Evolutionary conservation across 2,329 filamentous ascomycete species (phyloP).

Genomic region (Ceratocystis eucalypticola): DNA sequence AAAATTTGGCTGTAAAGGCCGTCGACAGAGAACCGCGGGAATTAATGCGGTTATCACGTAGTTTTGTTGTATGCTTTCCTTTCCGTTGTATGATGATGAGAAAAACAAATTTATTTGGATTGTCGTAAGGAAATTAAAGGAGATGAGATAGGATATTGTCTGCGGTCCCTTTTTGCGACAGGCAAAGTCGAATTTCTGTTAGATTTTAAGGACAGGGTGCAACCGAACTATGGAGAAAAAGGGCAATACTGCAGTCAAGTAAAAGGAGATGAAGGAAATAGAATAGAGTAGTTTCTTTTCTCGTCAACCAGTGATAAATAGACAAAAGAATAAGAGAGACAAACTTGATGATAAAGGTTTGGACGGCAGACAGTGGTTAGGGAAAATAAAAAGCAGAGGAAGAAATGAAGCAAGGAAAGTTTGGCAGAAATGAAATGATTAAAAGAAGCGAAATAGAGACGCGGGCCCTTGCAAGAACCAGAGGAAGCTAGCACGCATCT

Average conservation of each 20-base stretch:
- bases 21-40: not conserved
- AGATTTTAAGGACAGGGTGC: not conserved
- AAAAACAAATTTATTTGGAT: not conserved
- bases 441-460: conserved; percentile 17
- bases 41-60: not conserved
- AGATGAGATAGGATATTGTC: conserved; percentile 9
- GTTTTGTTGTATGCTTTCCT: not conserved
- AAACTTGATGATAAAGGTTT: not conserved
- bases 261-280: conserved; percentile 3
- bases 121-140: conserved; percentile 16
- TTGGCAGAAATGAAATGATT: conserved; percentile 18
- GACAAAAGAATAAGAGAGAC: conserved; percentile 1
- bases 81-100: not conserved
- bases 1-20: not conserved
- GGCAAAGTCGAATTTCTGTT: not conserved
- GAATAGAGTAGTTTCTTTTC: not conserved
- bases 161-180: not conserved
- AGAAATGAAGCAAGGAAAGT: conserved; percentile 13
- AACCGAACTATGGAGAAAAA: not conserved
- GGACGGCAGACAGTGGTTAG: not conserved
- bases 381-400: conserved; percentile 3
- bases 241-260: not conserved
- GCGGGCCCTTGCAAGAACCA: not conserved
- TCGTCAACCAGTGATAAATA: conserved; percentile 18
- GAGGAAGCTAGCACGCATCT: not conserved